These are phyloP conservation scores for Stentor roeselii DNA, from an alignment of 73 alveolate species.

Conservation along the genomic window DNA sequence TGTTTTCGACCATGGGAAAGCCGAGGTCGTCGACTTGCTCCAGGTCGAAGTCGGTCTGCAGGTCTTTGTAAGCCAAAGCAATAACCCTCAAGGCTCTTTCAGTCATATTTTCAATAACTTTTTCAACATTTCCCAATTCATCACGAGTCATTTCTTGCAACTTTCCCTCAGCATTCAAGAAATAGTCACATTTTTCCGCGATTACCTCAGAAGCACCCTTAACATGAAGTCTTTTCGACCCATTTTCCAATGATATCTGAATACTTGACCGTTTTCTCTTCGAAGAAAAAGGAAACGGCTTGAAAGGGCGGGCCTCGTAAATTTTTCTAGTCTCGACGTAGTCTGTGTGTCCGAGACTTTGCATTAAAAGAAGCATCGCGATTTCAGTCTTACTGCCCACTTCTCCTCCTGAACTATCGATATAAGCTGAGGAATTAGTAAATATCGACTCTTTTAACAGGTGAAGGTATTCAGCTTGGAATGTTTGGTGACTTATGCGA, in stretches of 20 bases:
- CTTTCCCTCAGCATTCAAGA: constrained; percentile 47
- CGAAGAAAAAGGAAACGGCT: constrained; percentile 65
- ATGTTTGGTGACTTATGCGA: background rate
- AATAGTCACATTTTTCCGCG: constrained; percentile 50
- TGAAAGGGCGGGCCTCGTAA: constrained; percentile 32
- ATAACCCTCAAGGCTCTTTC: constrained; percentile 45
- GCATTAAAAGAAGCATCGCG: background rate
- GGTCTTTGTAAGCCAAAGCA: constrained; percentile 47
- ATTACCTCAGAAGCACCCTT: constrained; percentile 79
- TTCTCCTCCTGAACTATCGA: background rate
- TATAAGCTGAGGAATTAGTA: background rate
- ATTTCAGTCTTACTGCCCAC: constrained; percentile 16
- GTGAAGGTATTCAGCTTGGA: background rate
- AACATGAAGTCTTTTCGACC: constrained; percentile 50
- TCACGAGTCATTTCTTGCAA: constrained; percentile 37
- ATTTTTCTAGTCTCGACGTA: constrained; percentile 22
- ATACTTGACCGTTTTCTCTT: constrained; percentile 69
- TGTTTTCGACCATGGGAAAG: constrained; percentile 48
- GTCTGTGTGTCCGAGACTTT: constrained; percentile 4
- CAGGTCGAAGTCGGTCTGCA: constrained; percentile 35
- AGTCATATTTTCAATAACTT: constrained; percentile 65
- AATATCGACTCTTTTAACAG: constrained; percentile 20
- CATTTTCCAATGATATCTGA: constrained; percentile 40
- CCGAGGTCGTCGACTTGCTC: constrained; percentile 50
- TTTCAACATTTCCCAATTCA: constrained; percentile 26